Base-by-base conservation (phyloP, 352 stramenopile species). In the Pythium insidiosum region DNA sequence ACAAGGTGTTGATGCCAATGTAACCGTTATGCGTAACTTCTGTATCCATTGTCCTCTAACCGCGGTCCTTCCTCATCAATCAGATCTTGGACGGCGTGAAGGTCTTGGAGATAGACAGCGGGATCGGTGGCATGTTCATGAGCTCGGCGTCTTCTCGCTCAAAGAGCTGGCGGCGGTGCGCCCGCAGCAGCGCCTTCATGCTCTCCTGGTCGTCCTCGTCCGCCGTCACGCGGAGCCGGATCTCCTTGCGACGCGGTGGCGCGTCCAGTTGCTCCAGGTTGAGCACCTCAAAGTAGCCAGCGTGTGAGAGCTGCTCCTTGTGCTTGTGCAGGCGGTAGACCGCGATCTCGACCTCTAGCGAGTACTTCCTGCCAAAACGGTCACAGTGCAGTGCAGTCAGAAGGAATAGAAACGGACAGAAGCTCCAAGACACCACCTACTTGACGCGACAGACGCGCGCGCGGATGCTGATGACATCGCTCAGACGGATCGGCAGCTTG, bases 381-480 rank as follows among this genome's bases (percentile, higher is more conserved):
- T 34, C n/a, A 38, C 12, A 30, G 10, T 9, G 11, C 35, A 36
- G 25, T 10, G 12, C 1, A 33, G 6, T 15, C 12, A n/a, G 30
- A 6, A 38, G 15, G 5, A 39, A 25, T 20, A n/a, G 22, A 31
- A n/a, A n/a, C n/a, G n/a, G n/a, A n/a, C n/a, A n/a, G n/a, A n/a
- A n/a, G n/a, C n/a, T n/a, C n/a, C n/a, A n/a, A n/a, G n/a, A 16
- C n/a, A 36, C 24, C 13, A 49, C 46, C 5, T 37, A 88, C 76
- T 22, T 75, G 77, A 42, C 68, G 52, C 47, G 81, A 43, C 47
- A 88, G 60, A 71, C 84, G 53, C 39, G 79, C 57, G 47, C 73
- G 58, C 73, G 59, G 35, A 91, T 87, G 63, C 79, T 89, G 52
- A 88, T 74, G 36, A 89, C 79, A 61, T 91, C 81, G 61, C 72